Percentiles rank a stretch among this genome's conserved stretches.
Conservation (phyloP, 164 flowering plant species). For the Brasenia schreberi region DNA sequence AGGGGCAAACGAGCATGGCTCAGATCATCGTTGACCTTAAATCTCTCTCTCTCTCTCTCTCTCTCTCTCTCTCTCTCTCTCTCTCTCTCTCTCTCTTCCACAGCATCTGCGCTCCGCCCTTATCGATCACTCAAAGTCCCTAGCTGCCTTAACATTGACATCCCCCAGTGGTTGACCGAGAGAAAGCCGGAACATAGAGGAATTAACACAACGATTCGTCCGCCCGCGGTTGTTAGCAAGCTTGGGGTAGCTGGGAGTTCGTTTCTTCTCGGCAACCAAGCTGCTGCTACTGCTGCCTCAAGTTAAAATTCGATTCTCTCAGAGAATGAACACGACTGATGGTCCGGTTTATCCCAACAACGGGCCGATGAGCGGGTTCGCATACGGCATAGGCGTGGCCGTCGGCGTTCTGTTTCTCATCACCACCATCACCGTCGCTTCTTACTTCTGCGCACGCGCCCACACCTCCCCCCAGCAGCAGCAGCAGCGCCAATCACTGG, state of each 20-base stretch:
- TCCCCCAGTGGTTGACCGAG: not conserved
- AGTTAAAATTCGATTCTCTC: not conserved
- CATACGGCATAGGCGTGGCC: conserved; percentile 63
- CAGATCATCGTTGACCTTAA: too few species aligned
- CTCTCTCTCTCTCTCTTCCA: not conserved
- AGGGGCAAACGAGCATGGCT: too few species aligned
- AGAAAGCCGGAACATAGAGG: not conserved
- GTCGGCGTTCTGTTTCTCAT: conserved; percentile 72
- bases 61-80: not conserved
- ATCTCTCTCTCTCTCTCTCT: too few species aligned
- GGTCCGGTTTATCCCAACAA: not conserved
- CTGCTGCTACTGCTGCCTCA: not conserved
- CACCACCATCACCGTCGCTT: conserved; percentile 64
- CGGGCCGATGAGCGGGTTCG: conserved; percentile 20
- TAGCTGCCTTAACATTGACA: not conserved
- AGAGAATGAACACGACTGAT: not conserved
- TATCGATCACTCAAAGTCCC: not conserved
- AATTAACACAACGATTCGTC: too few species aligned
- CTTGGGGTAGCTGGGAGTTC: not conserved
- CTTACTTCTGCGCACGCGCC: conserved; percentile 56
- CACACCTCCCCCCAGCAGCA: not conserved
- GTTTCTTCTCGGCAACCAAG: not conserved
- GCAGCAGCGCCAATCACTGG: not conserved
- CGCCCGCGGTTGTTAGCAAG: too few species aligned
- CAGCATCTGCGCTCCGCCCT: not conserved